These are phyloP conservation scores for Osmanthus fragrans DNA, from an alignment of 257 asterid species.

Conservation along the genomic window DNA sequence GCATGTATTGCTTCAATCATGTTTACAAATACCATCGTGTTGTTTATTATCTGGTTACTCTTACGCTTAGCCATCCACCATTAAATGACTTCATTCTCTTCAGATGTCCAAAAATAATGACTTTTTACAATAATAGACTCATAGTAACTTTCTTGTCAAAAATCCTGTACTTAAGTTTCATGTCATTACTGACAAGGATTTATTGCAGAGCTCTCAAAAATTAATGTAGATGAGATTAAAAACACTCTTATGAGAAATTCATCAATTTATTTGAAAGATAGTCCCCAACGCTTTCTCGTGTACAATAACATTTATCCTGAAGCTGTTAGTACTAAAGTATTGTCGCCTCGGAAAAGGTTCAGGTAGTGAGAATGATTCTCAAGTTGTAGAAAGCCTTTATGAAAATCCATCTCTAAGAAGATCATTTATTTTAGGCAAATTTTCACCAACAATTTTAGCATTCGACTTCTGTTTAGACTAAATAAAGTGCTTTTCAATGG, in stretches of 20 bases:
- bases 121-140: neutral
- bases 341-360: neutral
- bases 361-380: neutral
- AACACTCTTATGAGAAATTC: too few relatives aligned
- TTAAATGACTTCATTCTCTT: neutral
- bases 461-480: neutral
- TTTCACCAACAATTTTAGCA: neutral
- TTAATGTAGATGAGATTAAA: too few relatives aligned
- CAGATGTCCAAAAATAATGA: neutral
- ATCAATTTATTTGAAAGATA: neutral
- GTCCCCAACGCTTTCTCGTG: slow-evolving; percentile 1
- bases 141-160: neutral
- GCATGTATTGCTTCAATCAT: neutral
- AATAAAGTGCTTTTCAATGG: neutral
- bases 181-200: neutral
- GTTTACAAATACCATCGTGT: neutral
- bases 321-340: neutral
- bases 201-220: too few relatives aligned
- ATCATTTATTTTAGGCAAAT: neutral
- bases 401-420: neutral
- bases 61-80: neutral
- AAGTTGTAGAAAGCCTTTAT: neutral
- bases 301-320: neutral
- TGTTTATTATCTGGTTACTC: neutral
- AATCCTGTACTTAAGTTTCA: neutral